These are phyloP conservation scores for Westerdykella aurantiaca DNA, from an alignment of 2,329 filamentous ascomycete species.

Conservation along the genomic window DNA sequence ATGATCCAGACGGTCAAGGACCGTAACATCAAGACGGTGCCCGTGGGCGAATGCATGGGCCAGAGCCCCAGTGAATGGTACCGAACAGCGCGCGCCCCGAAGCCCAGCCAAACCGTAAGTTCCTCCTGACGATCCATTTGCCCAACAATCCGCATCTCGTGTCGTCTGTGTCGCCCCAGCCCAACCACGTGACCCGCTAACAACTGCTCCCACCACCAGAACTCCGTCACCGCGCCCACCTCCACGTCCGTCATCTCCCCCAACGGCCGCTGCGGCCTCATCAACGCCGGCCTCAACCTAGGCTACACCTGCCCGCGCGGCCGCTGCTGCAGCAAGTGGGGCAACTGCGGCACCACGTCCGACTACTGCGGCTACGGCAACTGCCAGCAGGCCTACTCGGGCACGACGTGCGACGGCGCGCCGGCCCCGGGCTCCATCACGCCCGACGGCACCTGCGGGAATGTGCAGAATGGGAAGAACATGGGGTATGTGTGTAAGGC, in stretches of 20 bases:
- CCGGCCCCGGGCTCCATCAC: slow-evolving; percentile 1
- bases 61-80: too few species aligned
- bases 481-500: slow-evolving; percentile 31
- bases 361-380: not conserved
- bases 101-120: too few species aligned
- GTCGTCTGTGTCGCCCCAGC: too few species aligned
- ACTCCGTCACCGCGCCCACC: too few species aligned
- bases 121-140: too few species aligned
- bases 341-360: slow-evolving; percentile 4
- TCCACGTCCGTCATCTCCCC: slow-evolving; percentile 1
- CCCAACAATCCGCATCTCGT: too few species aligned
- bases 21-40: slow-evolving; percentile 3
- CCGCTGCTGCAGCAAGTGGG: slow-evolving; percentile 6
- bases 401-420: slow-evolving; percentile 1
- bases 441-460: slow-evolving; percentile 5
- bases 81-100: too few species aligned
- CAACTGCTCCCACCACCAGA: too few species aligned
- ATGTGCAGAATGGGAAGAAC: slow-evolving; percentile 3
- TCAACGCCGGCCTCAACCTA: slow-evolving; percentile 6
- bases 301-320: slow-evolving; percentile 8
- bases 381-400: too few species aligned
- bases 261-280: slow-evolving; percentile 8
- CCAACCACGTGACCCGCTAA: too few species aligned
- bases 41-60: too few species aligned
- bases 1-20: slow-evolving; percentile 4